Conservation (phyloP, 208 protist species). For the Trichomonas gallinae region DNA sequence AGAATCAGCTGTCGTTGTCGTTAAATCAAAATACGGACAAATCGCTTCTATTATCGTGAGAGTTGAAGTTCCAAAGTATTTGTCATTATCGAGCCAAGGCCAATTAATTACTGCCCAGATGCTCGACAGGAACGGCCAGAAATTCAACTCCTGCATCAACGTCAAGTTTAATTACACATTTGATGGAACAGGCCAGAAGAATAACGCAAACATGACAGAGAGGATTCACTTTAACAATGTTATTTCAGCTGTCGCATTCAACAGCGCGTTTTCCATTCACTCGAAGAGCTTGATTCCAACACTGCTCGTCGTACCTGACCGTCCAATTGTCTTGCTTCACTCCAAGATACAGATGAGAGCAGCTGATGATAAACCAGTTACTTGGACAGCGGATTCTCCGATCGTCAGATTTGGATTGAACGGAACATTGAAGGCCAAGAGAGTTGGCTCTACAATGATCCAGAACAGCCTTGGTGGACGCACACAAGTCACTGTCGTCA, state of each 20-base stretch:
- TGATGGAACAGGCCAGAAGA: not conserved
- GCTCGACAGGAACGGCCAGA: not conserved
- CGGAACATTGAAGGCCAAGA: not conserved
- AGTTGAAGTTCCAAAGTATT: not conserved
- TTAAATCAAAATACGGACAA: not conserved
- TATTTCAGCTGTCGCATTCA: not conserved
- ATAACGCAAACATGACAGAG: not conserved
- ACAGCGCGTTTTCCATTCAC: not conserved
- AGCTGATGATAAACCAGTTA: not conserved
- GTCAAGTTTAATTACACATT: not conserved
- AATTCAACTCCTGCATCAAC: not conserved
- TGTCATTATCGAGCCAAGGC: not conserved
- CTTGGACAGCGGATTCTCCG: not conserved
- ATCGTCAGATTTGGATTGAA: not conserved
- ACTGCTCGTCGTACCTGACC: not conserved
- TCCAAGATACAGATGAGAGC: not conserved
- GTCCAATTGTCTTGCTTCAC: not conserved
- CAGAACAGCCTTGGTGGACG: not conserved
- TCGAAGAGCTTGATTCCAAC: not conserved
- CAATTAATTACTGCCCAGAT: not conserved
- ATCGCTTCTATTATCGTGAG: not conserved
- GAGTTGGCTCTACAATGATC: not conserved
- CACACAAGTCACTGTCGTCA: not conserved
- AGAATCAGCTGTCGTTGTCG: not conserved
- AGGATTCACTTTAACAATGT: not conserved